These are phyloP conservation scores for Boletus tylopilopsis DNA, from an alignment of 768 basidiomycete genomes.

Conservation along the genomic window DNA sequence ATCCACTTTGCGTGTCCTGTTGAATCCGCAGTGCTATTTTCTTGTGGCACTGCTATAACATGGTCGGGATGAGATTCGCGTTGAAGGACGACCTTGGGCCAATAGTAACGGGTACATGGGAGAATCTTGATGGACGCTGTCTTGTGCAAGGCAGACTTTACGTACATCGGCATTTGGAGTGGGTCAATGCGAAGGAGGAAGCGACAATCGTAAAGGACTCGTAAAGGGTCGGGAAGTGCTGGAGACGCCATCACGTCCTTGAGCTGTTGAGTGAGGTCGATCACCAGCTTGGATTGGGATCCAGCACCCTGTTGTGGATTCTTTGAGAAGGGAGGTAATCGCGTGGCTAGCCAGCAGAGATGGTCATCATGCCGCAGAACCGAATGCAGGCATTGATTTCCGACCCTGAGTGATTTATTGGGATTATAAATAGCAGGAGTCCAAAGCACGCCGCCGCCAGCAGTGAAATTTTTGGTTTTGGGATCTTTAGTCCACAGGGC, in stretches of 20 bases:
- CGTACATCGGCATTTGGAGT: conserved; percentile 36
- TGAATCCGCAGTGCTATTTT: conserved; percentile 1
- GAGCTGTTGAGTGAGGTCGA: conserved; percentile 42
- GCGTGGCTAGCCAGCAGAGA: conserved; percentile 59
- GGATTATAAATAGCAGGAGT: conserved; percentile 43
- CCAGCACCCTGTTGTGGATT: conserved; percentile 26
- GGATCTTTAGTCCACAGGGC: conserved; percentile 44
- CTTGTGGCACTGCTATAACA: conserved; percentile 19
- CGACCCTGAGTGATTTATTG: conserved; percentile 16
- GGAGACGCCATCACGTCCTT: conserved; percentile 13
- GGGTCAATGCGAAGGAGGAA: conserved; percentile 53
- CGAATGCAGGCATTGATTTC: conserved; percentile 14
- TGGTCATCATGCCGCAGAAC: conserved; percentile 18
- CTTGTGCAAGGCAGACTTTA: conserved; percentile 30
- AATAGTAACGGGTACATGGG: conserved; percentile 42
- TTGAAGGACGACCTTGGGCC: conserved; percentile 42
- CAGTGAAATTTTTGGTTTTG: conserved; percentile 38
- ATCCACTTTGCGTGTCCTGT: conserved; percentile 39
- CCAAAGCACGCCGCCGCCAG: conserved; percentile 66
- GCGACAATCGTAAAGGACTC: conserved; percentile 62
- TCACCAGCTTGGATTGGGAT: conserved; percentile 26
- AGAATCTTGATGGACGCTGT: conserved; percentile 33
- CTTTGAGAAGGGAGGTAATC: conserved; percentile 46
- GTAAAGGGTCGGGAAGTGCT: conserved; percentile 12
- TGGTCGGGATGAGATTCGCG: conserved; percentile 17